Base-by-base conservation (phyloP, 2,329 filamentous ascomycete genomes). In the Myriosclerotinia curreyana region DNA sequence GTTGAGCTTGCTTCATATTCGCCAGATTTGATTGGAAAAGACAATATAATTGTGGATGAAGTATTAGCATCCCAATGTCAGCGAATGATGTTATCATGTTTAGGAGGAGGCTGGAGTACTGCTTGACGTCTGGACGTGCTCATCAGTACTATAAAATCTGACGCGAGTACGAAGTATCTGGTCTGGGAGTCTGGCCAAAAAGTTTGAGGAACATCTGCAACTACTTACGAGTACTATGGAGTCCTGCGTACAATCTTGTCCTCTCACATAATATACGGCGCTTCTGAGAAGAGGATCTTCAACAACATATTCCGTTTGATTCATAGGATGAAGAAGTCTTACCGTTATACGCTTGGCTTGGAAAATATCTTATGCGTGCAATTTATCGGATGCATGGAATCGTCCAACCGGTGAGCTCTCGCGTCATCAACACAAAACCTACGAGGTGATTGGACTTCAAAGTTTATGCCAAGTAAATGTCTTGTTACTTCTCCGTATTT, bases 381-480 rank as follows among this genome's bases (percentile, higher is more conserved):
- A n/a, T n/a, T n/a, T n/a, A 40, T 34, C 22, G 7, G 5, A 34
- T 46, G 54, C 7, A 34, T 9, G 40, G 12, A 34, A 34, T 34
- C 36, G 28, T 56, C 55, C 44, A 31, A 48, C 42, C 55, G 55
- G 42, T 58, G 42, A 48, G 55, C 42, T 48, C n/a, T 58, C n/a
- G 20, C 28, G 14, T 28, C 22, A 11, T 55, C 22, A 55, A 36
- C 20, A 52, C 49, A 34, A 31, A 1, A 31, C 8, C 15, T 52
- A 12, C 15, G 5, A 52, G 20, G 9, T 46, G 8, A 22, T 46
- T 46, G 44, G n/a, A 46, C 14, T 42, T 42, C 38, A 42, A 42
- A 15, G 17, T 20, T 22, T 11, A 25, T 12, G 22, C 1, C 9
- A 42, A 40, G 22, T 40, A 28, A 15, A 48, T 17, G 12, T 46